Base-by-base conservation (phyloP, 2,329 filamentous ascomycete genomes). In the Fusarium albosuccineum region DNA sequence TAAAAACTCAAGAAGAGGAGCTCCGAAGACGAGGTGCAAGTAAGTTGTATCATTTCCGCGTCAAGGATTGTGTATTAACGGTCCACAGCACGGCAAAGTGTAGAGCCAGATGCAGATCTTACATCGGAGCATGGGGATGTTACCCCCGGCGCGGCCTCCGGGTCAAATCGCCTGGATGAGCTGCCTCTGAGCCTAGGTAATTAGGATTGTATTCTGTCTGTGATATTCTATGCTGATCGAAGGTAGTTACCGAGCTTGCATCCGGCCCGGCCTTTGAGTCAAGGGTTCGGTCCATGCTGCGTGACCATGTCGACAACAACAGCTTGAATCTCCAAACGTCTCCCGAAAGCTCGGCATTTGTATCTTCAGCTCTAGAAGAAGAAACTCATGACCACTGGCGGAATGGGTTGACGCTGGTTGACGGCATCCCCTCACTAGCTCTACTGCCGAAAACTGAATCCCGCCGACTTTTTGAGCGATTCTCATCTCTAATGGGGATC, bases 291-390 rank as follows among this genome's bases (percentile, higher is more conserved):
- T 67, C 70, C 5, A 68, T 73, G 26, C 50, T 72, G 9, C 63
- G 65, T 13, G 45, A 68, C n/a, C 66, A 67, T 39, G 65, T 62
- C 27, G 58, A 57, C 33, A 61, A 53, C 34, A 58, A 40, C 17
- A 34, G 29, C 6, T 27, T 52, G 4, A 40, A 50, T 22, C 48
- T 52, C 13, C 40, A 56, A 7, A 30, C 54, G 13, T 55, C 68
- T 14, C 51, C 72, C 69, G 78, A 62, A 75, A 76, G 58, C 77
- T 78, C 69, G 8, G 53, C 53, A 3, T 37, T 55, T 73, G 75
- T 58, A 74, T 77, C 63, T 58, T 78, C 17, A 73, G 69, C 26
- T 4, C n/a, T 59, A 51, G 73, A 77, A 9, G 54, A 63, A 22
- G 14, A 27, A 13, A 26, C 46, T 6, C 46, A 11, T 10, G 55